Conservation (phyloP, 2,329 filamentous ascomycete species). For the Trichoderma hamatum region DNA sequence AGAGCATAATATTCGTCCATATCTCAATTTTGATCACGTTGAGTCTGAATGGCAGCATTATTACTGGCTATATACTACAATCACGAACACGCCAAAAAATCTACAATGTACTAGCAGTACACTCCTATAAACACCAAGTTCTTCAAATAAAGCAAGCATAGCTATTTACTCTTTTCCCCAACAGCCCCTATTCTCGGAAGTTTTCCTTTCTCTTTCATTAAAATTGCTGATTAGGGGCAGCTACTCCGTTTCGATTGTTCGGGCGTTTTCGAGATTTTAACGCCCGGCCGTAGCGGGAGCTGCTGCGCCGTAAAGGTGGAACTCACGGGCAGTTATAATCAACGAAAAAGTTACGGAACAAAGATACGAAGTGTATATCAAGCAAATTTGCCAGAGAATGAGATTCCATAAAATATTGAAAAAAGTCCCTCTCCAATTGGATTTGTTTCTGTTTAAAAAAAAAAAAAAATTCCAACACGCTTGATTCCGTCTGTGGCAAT, state of each 20-base stretch:
- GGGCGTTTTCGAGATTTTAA: background rate
- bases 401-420: background rate
- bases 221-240: background rate
- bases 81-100: background rate
- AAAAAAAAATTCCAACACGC: background rate
- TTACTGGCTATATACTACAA: background rate
- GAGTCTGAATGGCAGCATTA: background rate
- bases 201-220: background rate
- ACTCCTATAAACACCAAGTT: background rate
- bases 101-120: background rate
- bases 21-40: background rate
- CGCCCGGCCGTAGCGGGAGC: background rate
- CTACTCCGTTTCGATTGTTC: background rate
- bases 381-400: background rate
- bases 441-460: background rate
- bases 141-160: background rate
- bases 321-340: background rate
- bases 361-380: too few species aligned
- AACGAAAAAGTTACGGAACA: background rate
- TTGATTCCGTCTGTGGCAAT: background rate
- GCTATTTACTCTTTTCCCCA: background rate
- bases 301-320: background rate
- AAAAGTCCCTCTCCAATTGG: background rate
- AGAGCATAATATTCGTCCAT: background rate
- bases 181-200: background rate